Percentiles rank a stretch among this genome's conserved stretches.
These are phyloP conservation scores for Cladosporium oxysporum DNA, from an alignment of 2,329 filamentous ascomycete genomes.

Conservation along the genomic window DNA sequence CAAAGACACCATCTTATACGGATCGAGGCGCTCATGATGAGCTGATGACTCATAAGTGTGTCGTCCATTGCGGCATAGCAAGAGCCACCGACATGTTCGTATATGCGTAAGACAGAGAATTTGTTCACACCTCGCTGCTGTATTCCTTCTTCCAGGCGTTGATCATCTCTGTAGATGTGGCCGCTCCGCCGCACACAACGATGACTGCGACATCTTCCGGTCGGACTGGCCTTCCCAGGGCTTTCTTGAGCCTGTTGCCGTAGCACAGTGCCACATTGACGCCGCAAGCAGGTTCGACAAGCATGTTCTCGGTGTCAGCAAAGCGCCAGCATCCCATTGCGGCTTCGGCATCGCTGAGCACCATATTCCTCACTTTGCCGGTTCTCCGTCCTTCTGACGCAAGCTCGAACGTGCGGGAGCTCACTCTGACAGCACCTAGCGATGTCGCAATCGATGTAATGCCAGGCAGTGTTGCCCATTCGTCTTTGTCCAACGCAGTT, in stretches of 20 bases:
- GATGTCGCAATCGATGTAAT: constrained; percentile 77
- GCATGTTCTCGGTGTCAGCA: constrained; percentile 75
- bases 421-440: constrained; percentile 71
- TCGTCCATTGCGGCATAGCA: neutral
- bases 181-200: constrained; percentile 73
- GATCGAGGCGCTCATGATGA: neutral
- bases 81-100: neutral
- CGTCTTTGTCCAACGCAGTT: constrained; percentile 57
- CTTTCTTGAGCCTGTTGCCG: constrained; percentile 61
- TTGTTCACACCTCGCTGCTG: constrained; percentile 15
- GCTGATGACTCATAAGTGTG: neutral
- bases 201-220: constrained; percentile 73
- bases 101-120: neutral
- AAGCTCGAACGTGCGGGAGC: constrained; percentile 67
- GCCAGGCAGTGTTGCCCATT: constrained; percentile 61
- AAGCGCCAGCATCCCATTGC: constrained; percentile 75
- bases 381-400: constrained; percentile 44
- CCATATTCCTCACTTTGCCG: constrained; percentile 58
- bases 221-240: constrained; percentile 62
- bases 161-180: constrained; percentile 54
- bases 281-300: constrained; percentile 85
- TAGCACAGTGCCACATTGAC: constrained; percentile 73
- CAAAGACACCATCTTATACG: neutral
- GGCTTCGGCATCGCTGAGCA: constrained; percentile 75
- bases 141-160: constrained; percentile 50